Base-by-base conservation (phyloP, 768 basidiomycete genomes). In the Coprinopsis strossmayeri region DNA sequence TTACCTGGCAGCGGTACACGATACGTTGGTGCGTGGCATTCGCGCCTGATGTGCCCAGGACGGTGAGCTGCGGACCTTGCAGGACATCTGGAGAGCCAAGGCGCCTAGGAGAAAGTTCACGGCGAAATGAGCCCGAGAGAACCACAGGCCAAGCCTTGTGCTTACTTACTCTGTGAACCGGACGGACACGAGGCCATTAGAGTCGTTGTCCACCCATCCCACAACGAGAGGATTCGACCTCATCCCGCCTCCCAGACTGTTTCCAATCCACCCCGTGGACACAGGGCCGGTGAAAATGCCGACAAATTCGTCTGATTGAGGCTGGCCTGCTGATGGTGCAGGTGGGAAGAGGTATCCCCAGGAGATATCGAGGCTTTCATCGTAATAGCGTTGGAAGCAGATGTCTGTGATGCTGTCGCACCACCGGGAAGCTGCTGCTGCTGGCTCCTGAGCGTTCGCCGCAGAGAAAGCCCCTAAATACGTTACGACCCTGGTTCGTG, bases 171-270 rank as follows among this genome's bases (percentile, higher is more conserved):
- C 7, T 21, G 42, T 38, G 20, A 32, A 13, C 7, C 49, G 30
- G 23, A 45, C 43, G 9, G 41, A 21, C 9, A 35, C 34, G 10
- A 50, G n/a, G 21, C 32, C 49, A 7, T 32, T 34, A 13, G 7
- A 3, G 12, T 41, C 49, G 26, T 44, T 38, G 34, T 42, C 24
- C 23, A 50, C 25, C 49, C 49, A 50, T 12, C 26, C 41, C 2
- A 50, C 24, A n/a, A 50, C 20, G 32, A 50, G 49, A 4, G 49
- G 49, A 24, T 45, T 45, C 11, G 26, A 30, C 13, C 39, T 42
- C 49, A 50, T 50, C 1, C 43, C 49, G 34, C 49, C 49, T 5
- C 49, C 49, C 39, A 50, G 35, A 27, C 49, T 50, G 17, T 43
- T 43, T 21, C 49, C 49, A 28, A 50, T 34, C 49, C 49, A 50